Base-by-base conservation (phyloP, 495 filamentous ascomycete species). In the Annulohypoxylon maeteangense region DNA sequence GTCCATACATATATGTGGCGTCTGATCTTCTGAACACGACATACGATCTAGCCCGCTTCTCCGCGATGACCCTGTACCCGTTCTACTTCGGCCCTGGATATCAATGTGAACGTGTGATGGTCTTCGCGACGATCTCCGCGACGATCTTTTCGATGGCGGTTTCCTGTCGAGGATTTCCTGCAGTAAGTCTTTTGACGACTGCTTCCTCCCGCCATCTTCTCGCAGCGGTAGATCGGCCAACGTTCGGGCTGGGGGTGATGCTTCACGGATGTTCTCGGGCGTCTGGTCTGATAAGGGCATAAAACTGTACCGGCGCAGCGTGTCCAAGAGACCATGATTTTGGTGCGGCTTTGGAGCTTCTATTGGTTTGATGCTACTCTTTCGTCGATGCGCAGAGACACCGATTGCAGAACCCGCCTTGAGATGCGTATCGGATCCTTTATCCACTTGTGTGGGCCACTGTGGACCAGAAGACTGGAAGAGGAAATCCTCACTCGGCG, bases 11-110 rank as follows among this genome's bases (percentile, higher is more conserved):
- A 72, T 55, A 42, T 72, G 69, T 3, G 69, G 69, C 16, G 63
- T 67, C 53, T 72, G 69, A 55, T 72, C 69, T 55, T 72, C 69
- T 36, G 69, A 72, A 7, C 69, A 72, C 0, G 69, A 72, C 44
- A 67, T 12, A n/a, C 64, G 59, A 42, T 51, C 16, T 1, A 8
- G 42, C 4, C 38, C 47, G 20, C 16, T 67, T 4, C 20, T 29
- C 45, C 57, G 47, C 23, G 47, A 51, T 12, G 47, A 25, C 14
- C 25, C 22, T 20, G 67, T 65, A 32, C 50, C 36, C 1, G 44
- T 48, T 38, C 10, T 67, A 44, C 53, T 67, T 23, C 58, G 57
- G 40, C 16, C 8, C 42, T 44, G 50, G 23, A 27, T 18, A 2
- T 12, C 34, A 23, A 31, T 1, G 4, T 16, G 42, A 6, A 14